Conservation (phyloP, 2,329 filamentous ascomycete species). For the Alternaria dauci region DNA sequence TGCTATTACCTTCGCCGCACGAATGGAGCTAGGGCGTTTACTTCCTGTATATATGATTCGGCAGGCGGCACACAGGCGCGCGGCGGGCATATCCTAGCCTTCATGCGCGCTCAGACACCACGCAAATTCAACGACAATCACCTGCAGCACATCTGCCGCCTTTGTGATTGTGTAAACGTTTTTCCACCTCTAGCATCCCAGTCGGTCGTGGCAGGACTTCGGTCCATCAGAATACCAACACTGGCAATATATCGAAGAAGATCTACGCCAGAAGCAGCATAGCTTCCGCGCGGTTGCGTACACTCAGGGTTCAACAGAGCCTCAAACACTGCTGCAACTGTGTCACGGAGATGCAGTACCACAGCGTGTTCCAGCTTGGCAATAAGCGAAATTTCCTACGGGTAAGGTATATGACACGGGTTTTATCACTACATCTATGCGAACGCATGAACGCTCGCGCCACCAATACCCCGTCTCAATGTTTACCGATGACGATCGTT, state of each 20-base stretch:
- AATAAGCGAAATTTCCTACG: constrained; percentile 6
- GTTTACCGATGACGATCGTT: constrained; percentile 1
- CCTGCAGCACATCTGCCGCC: neutral
- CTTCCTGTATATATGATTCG: constrained; percentile 33
- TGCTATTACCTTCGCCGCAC: constrained; percentile 12
- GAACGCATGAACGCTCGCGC: constrained; percentile 27
- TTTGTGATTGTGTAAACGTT: neutral
- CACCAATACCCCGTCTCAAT: constrained; percentile 12
- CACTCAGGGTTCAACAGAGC: constrained; percentile 20
- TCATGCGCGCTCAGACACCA: constrained; percentile 38
- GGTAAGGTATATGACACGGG: constrained; percentile 27
- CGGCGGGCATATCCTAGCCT: constrained; percentile 24
- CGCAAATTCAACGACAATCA: constrained; percentile 30
- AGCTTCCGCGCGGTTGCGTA: constrained; percentile 4
- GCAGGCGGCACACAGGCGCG: constrained; percentile 23
- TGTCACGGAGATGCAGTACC: constrained; percentile 17
- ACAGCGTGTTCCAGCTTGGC: constrained; percentile 25
- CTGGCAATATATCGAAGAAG: constrained; percentile 6
- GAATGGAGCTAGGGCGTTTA: constrained; percentile 26
- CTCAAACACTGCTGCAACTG: constrained; percentile 25
- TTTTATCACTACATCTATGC: constrained; percentile 16
- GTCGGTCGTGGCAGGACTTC: neutral
- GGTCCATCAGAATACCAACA: neutral
- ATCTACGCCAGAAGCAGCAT: constrained; percentile 11
- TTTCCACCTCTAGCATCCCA: neutral